Percentiles rank a stretch among this genome's conserved stretches.
Conservation (phyloP, 2,329 filamentous ascomycete genomes). For the Colletotrichum truncatum region DNA sequence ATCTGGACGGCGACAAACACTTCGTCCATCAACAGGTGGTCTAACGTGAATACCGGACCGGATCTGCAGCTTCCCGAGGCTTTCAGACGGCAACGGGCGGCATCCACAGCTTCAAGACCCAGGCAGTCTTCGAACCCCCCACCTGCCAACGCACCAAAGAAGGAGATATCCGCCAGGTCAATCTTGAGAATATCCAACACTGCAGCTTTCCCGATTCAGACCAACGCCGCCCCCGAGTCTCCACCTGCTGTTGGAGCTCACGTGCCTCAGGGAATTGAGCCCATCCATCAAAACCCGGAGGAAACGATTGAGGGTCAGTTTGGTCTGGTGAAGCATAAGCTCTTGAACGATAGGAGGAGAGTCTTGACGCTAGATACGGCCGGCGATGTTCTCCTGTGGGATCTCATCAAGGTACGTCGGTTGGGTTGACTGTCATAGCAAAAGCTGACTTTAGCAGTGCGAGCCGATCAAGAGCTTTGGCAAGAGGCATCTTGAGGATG, state of each 20-base stretch:
- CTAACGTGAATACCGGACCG: constrained; percentile 81
- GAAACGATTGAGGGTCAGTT: constrained; percentile 95
- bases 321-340: constrained; percentile 90
- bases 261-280: constrained; percentile 48
- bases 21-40: constrained; percentile 93
- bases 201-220: constrained; percentile 74
- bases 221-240: constrained; percentile 63
- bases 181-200: constrained; percentile 87
- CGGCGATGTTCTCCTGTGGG: constrained; percentile 94
- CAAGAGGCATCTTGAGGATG: constrained; percentile 92
- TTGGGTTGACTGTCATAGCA: neutral
- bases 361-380: constrained; percentile 94
- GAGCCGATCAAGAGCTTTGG: constrained; percentile 91
- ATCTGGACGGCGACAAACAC: constrained; percentile 92
- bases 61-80: constrained; percentile 72
- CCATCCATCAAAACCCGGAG: constrained; percentile 74
- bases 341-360: constrained; percentile 89
- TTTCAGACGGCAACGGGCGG: constrained; percentile 58
- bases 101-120: constrained; percentile 44
- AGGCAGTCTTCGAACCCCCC: constrained; percentile 43
- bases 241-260: constrained; percentile 42
- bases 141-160: constrained; percentile 51
- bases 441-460: constrained; percentile 65
- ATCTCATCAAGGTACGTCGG: constrained; percentile 78
- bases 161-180: constrained; percentile 79